Percentiles rank a stretch among this genome's conserved stretches.
Conservation (phyloP, 164 flowering plant genomes). For the Taxillus chinensis region DNA sequence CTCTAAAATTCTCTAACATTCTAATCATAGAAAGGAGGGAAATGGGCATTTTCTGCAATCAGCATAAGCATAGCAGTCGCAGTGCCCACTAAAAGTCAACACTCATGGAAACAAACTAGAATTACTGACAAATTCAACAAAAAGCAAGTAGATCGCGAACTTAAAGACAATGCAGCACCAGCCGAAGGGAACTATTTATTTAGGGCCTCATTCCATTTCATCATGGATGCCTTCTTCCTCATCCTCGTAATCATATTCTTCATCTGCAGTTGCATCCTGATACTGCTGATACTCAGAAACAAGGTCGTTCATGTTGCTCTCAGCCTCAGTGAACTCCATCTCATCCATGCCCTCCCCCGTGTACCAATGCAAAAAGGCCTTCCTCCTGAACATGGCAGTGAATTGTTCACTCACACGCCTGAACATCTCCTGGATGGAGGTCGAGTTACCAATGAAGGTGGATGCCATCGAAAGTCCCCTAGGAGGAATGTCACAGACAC, state of each 20-base stretch:
- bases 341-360: slow-evolving; percentile 73
- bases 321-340: slow-evolving; percentile 72
- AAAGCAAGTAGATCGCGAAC: no score
- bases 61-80: no score
- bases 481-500: slow-evolving; percentile 69
- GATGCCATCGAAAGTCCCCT: slow-evolving; percentile 66
- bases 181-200: no score
- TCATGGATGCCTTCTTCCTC: slow-evolving; percentile 19
- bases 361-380: slow-evolving; percentile 74
- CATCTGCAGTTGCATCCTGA: slow-evolving; percentile 75
- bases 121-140: no score
- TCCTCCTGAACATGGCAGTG: slow-evolving; percentile 67
- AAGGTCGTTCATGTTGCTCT: slow-evolving; percentile 75
- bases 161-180: no score
- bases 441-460: slow-evolving; percentile 57
- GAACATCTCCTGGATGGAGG: slow-evolving; percentile 68
- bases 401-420: slow-evolving; percentile 63
- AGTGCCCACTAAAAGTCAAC: no score
- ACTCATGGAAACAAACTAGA: no score
- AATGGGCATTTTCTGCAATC: no score
- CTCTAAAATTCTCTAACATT: no score
- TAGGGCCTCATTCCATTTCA: no score
- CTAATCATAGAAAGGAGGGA: no score
- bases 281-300: slow-evolving; percentile 77
- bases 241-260: slow-evolving; percentile 57